phyloP scores from a whole-genome alignment of 2,329 filamentous ascomycete species.

The Teratosphaeria nubilosa region DNA sequence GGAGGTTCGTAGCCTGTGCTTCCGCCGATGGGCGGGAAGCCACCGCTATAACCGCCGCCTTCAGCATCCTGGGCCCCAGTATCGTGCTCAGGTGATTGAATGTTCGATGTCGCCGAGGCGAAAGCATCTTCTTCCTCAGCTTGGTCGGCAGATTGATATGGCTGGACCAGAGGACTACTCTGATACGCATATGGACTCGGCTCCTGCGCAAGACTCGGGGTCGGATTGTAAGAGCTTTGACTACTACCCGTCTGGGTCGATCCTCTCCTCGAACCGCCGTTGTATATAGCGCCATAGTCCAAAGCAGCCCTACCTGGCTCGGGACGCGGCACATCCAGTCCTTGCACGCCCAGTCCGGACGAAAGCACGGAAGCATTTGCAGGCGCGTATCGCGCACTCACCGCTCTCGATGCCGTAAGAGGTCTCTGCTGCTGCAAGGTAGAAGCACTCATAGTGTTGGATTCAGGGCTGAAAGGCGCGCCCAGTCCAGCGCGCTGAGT shows the following conservation, averaged over 20 bases:
- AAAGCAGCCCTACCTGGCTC: slow-evolving; percentile 17
- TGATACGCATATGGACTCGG: slow-evolving; percentile 8
- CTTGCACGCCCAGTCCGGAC: slow-evolving; percentile 12
- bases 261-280: slow-evolving; percentile 16
- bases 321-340: slow-evolving; percentile 18
- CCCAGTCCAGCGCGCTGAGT: neutral
- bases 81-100: neutral
- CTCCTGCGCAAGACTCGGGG: slow-evolving; percentile 18
- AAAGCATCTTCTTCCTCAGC: slow-evolving; percentile 4
- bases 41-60: neutral
- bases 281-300: slow-evolving; percentile 20
- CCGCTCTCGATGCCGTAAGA: slow-evolving; percentile 14
- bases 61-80: neutral
- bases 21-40: neutral
- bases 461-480: neutral
- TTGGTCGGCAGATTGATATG: neutral
- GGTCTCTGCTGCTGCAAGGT: slow-evolving; percentile 8
- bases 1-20: slow-evolving; percentile 40
- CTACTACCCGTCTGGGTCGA: slow-evolving; percentile 16
- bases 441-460: neutral
- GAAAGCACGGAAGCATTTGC: slow-evolving; percentile 6
- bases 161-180: slow-evolving; percentile 4
- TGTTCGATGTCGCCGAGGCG: neutral
- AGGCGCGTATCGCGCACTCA: slow-evolving; percentile 18
- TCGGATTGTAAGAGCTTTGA: slow-evolving; percentile 20